Conservation (phyloP, 2,329 filamentous ascomycete genomes). For the Alternaria brassicicola region DNA sequence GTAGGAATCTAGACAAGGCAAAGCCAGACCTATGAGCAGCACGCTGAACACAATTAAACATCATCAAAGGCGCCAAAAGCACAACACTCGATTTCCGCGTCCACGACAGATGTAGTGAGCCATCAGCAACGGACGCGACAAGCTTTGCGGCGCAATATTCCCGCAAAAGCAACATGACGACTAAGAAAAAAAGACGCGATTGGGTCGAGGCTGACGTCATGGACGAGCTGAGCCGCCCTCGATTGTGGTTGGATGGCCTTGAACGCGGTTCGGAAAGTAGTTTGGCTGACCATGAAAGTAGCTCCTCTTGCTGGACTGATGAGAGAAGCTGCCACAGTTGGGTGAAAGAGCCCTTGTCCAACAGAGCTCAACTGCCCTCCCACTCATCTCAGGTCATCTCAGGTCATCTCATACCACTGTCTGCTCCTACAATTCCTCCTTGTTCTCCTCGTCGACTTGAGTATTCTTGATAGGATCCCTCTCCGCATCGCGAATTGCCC, state of each 20-base stretch:
- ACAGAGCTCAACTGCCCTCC: not conserved
- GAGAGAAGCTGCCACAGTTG: no score
- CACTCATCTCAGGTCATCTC: not conserved
- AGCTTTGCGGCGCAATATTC: not conserved
- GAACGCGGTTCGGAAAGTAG: not conserved
- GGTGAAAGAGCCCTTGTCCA: no score
- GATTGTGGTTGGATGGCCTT: not conserved
- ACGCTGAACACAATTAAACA: not conserved
- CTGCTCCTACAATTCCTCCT: conserved; percentile 25
- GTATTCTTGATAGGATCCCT: conserved; percentile 56
- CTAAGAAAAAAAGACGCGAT: not conserved
- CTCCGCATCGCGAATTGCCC: conserved; percentile 65
- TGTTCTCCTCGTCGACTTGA: conserved; percentile 37
- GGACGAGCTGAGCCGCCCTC: not conserved
- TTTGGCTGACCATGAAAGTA: not conserved
- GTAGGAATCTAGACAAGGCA: not conserved
- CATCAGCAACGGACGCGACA: not conserved
- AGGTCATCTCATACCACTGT: not conserved
- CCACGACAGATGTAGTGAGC: not conserved
- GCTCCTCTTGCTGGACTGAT: no score
- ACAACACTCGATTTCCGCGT: not conserved
- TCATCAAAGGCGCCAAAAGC: not conserved
- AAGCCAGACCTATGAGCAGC: not conserved
- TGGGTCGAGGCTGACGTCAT: not conserved
- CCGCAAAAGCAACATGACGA: not conserved